These are phyloP conservation scores for Ustilago hordei DNA, from an alignment of 1,284 basidiomycete genomes.

Conservation along the genomic window DNA sequence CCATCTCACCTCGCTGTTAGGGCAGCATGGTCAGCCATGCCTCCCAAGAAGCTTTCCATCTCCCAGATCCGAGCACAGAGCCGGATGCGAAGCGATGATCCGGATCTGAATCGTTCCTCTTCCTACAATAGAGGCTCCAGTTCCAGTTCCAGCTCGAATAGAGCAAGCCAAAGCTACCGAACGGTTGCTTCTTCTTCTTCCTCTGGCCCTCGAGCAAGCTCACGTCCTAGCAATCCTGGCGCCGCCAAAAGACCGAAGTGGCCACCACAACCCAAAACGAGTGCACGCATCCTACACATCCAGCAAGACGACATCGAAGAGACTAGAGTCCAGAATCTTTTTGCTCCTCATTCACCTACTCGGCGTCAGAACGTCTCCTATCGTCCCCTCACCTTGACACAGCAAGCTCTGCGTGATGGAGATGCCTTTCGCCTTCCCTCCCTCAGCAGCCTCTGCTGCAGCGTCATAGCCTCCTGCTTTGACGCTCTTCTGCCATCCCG, in stretches of 20 bases:
- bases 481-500: slow-evolving; percentile 36
- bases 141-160: slow-evolving; percentile 10
- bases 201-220: not conserved
- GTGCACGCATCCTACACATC: slow-evolving; percentile 35
- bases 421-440: slow-evolving; percentile 18
- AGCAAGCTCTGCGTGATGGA: slow-evolving; percentile 29
- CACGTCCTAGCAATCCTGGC: not conserved
- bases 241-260: slow-evolving; percentile 5
- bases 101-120: slow-evolving; percentile 32
- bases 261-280: slow-evolving; percentile 24
- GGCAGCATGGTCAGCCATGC: slow-evolving; percentile 13
- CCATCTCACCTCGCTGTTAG: not conserved
- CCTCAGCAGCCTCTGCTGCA: slow-evolving; percentile 27
- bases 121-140: slow-evolving; percentile 10
- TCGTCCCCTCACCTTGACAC: slow-evolving; percentile 22
- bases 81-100: slow-evolving; percentile 35
- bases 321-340: slow-evolving; percentile 28
- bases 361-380: slow-evolving; percentile 33
- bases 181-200: slow-evolving; percentile 13
- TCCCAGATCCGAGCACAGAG: slow-evolving; percentile 35
- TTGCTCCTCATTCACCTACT: slow-evolving; percentile 29
- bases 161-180: slow-evolving; percentile 23
- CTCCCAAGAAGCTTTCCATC: slow-evolving; percentile 37
- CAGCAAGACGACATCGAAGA: slow-evolving; percentile 36
- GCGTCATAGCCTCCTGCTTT: slow-evolving; percentile 31